These are phyloP conservation scores for Talaromyces liani DNA, from an alignment of 495 filamentous ascomycete genomes.

Conservation along the genomic window DNA sequence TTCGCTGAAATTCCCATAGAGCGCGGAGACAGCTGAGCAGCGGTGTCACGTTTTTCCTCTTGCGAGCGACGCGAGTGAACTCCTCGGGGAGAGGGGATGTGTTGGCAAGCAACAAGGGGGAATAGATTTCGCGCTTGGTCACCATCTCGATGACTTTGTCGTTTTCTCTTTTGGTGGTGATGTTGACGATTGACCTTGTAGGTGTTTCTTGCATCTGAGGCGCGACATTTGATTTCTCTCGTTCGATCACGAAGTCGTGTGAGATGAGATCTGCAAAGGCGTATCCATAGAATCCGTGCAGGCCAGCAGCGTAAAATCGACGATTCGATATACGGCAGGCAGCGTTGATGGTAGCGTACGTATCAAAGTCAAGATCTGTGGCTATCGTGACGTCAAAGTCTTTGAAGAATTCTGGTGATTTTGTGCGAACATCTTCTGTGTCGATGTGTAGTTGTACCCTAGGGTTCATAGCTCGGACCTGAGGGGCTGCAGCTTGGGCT, in stretches of 20 bases:
- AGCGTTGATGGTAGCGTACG: slow-evolving; percentile 72
- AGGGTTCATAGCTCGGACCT: slow-evolving; percentile 81
- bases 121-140: slow-evolving; percentile 85
- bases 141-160: slow-evolving; percentile 78
- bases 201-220: slow-evolving; percentile 63
- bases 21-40: slow-evolving; percentile 75
- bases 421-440: slow-evolving; percentile 52
- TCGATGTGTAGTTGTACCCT: slow-evolving; percentile 72
- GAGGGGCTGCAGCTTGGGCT: slow-evolving; percentile 71
- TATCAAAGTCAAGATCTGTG: slow-evolving; percentile 72
- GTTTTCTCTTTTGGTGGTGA: slow-evolving; percentile 64
- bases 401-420: slow-evolving; percentile 63
- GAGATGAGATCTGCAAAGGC: slow-evolving; percentile 86
- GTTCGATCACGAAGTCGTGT: slow-evolving; percentile 82
- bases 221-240: slow-evolving; percentile 66
- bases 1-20: slow-evolving; percentile 67
- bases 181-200: slow-evolving; percentile 67
- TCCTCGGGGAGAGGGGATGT: slow-evolving; percentile 66
- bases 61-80: slow-evolving; percentile 54
- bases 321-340: slow-evolving; percentile 64
- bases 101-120: slow-evolving; percentile 71
- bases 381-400: slow-evolving; percentile 83
- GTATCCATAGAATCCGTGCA: slow-evolving; percentile 90
- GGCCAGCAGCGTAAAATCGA: slow-evolving; percentile 82
- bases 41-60: slow-evolving; percentile 67